Conservation (phyloP, 495 filamentous ascomycete species). For the Talaromyces ruber region DNA sequence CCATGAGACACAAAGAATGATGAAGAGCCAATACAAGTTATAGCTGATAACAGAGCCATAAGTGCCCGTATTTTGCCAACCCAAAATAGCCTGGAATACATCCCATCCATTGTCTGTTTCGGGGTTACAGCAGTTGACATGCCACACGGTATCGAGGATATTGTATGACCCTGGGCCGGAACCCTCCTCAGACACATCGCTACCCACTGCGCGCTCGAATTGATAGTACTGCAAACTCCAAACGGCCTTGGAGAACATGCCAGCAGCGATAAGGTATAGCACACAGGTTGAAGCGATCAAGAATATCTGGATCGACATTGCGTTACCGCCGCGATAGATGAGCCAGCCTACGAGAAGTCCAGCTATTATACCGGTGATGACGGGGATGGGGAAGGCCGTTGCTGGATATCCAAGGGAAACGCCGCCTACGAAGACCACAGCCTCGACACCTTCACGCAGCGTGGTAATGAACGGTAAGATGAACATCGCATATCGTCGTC, state of each 20-base stretch:
- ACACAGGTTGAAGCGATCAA: conserved; percentile 74
- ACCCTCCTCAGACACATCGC: conserved; percentile 67
- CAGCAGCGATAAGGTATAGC: conserved; percentile 79
- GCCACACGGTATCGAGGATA: conserved; percentile 79
- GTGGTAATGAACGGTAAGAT: conserved; percentile 74
- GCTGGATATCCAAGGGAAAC: conserved; percentile 70
- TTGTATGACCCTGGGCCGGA: conserved; percentile 81
- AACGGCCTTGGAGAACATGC: conserved; percentile 67
- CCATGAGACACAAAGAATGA: conserved; percentile 50
- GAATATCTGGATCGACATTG: conserved; percentile 66
- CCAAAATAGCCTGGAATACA: conserved; percentile 71
- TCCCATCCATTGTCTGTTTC: conserved; percentile 78
- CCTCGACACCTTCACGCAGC: conserved; percentile 73
- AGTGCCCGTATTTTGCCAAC: conserved; percentile 86
- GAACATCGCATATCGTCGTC: conserved; percentile 61
- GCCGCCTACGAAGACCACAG: conserved; percentile 72
- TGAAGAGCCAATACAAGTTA: conserved; percentile 73
- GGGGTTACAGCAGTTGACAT: conserved; percentile 84
- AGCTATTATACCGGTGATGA: conserved; percentile 58
- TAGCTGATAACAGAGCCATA: conserved; percentile 75
- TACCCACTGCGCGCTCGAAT: conserved; percentile 29
- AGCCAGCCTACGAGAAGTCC: conserved; percentile 58
- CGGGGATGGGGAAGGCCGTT: conserved; percentile 62
- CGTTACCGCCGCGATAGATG: conserved; percentile 60
- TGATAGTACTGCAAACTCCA: conserved; percentile 53